phyloP scores from a whole-genome alignment of 1,284 basidiomycete genomes.

The Papiliotrema fonsecae region DNA sequence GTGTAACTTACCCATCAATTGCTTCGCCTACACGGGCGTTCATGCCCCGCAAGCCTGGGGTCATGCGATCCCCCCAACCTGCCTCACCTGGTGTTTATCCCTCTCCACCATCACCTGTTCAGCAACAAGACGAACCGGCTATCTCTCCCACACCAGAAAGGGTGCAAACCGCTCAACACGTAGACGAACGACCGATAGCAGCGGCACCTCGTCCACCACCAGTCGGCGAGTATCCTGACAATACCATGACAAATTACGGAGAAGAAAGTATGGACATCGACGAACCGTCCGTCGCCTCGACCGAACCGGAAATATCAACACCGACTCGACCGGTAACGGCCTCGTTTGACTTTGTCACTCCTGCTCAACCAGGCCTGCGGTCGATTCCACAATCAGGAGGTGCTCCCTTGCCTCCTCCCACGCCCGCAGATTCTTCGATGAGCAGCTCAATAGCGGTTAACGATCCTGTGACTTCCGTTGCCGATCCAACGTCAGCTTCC shows the following conservation, averaged over 20 bases:
- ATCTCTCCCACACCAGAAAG: not conserved
- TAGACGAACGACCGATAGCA: not conserved
- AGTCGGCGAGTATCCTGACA: not conserved
- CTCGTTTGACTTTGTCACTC: not conserved
- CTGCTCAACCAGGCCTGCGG: not conserved
- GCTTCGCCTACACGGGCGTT: conserved; percentile 17
- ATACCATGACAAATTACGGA: not conserved
- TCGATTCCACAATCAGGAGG: not conserved
- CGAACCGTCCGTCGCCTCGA: not conserved
- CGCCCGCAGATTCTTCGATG: too few species aligned
- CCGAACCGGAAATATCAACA: conserved; percentile 1
- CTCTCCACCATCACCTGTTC: not conserved
- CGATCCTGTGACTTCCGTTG: not conserved
- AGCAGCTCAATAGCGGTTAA: not conserved
- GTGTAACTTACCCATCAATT: not conserved
- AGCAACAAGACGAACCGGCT: not conserved
- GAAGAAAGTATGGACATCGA: conserved; percentile 1
- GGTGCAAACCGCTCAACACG: not conserved
- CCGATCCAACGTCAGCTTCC: not conserved
- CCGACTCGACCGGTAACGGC: not conserved
- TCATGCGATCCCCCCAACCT: conserved; percentile 18
- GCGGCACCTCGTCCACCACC: not conserved
- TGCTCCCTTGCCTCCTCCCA: too few species aligned
- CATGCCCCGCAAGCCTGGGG: conserved; percentile 17
- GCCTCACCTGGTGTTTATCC: not conserved